Conservation (phyloP, 1,284 basidiomycete species). For the Cryptococcus jaspeensis region DNA sequence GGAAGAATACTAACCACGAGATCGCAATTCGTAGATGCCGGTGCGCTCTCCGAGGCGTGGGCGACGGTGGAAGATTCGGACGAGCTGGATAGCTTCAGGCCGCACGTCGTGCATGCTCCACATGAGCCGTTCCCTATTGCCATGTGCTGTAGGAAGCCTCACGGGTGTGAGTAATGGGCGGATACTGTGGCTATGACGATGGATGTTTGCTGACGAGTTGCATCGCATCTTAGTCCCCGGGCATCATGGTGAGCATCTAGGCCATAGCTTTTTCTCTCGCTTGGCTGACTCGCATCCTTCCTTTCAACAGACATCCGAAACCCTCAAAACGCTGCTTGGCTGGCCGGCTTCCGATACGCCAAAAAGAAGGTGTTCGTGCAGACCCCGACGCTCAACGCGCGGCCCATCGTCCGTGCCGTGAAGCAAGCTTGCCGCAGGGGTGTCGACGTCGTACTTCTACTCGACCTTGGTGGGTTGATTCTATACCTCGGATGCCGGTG, state of each 20-base stretch:
- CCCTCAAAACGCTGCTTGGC: constrained; percentile 74
- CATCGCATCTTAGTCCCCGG: neutral
- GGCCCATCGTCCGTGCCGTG: constrained; percentile 64
- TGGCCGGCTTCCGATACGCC: constrained; percentile 68
- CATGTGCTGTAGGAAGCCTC: constrained; percentile 67
- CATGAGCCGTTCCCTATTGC: constrained; percentile 70
- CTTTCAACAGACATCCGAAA: constrained; percentile 56
- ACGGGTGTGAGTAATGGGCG: constrained; percentile 55
- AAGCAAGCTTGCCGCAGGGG: constrained; percentile 66
- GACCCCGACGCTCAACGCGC: constrained; percentile 72
- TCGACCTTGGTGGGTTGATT: constrained; percentile 58
- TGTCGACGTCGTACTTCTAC: constrained; percentile 64
- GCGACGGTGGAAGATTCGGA: constrained; percentile 55
- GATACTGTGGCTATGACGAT: neutral
- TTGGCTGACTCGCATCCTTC: neutral
- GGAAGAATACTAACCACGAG: neutral
- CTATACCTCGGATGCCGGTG: neutral
- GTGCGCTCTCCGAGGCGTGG: constrained; percentile 53
- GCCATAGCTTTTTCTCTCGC: neutral
- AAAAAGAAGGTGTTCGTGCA: constrained; percentile 71
- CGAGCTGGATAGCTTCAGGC: constrained; percentile 55
- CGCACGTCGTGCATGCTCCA: constrained; percentile 60
- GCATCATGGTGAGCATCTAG: neutral
- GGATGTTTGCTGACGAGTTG: neutral
- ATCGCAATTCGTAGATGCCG: constrained; percentile 41